A percentile compares a stretch with the other conserved stretches of the same genome.
Conservation (phyloP, 2,329 filamentous ascomycete species). For the Polytolypa hystricis region DNA sequence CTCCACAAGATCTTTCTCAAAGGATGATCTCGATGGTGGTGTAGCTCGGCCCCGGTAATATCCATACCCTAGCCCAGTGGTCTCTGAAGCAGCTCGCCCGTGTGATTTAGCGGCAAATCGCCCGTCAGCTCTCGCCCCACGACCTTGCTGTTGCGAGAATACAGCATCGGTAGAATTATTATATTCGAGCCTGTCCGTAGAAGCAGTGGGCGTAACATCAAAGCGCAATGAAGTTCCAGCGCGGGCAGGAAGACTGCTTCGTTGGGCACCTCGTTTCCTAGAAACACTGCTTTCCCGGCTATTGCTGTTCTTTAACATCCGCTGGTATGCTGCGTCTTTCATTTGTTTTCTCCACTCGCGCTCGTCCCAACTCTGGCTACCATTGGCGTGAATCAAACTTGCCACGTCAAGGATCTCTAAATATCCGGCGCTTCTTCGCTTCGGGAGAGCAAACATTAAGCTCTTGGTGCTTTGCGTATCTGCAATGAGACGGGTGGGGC, state of each 20-base stretch:
- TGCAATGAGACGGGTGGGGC: conserved; percentile 74
- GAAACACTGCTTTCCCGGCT: conserved; percentile 58
- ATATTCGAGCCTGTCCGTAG: conserved; percentile 16
- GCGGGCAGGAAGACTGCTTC: conserved; percentile 26
- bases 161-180: conserved; percentile 29
- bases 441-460: conserved; percentile 97
- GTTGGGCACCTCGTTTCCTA: conserved; percentile 34
- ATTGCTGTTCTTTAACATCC: conserved; percentile 13
- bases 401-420: conserved; percentile 80
- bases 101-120: not conserved
- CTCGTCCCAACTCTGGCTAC: conserved; percentile 69
- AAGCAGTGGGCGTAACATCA: conserved; percentile 8
- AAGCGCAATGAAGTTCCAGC: conserved; percentile 24
- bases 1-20: conserved; percentile 1
- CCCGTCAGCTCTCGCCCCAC: not conserved
- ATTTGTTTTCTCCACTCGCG: conserved; percentile 79
- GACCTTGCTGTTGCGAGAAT: conserved; percentile 12
- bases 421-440: conserved; percentile 77
- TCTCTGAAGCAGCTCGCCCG: not conserved
- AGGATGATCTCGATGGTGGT: conserved; percentile 1
- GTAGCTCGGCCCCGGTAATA: conserved; percentile 1
- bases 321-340: conserved; percentile 67
- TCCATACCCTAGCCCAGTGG: conserved; percentile 1
- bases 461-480: conserved; percentile 79
- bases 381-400: conserved; percentile 64